Conservation (phyloP, 1,139 yeast genomes). For the Candida mesenterica region DNA sequence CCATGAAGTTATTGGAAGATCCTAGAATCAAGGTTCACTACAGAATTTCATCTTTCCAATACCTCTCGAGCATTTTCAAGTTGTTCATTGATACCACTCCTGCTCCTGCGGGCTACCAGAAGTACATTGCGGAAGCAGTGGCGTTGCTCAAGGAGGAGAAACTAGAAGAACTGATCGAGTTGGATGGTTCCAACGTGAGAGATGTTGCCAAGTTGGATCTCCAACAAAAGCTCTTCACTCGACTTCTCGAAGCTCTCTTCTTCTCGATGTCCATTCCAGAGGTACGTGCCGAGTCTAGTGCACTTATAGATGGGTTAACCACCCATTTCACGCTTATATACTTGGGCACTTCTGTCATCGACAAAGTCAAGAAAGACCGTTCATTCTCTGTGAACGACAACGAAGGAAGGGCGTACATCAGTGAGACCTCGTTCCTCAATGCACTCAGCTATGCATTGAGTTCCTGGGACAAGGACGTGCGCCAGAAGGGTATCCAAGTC, state of each 20-base stretch:
- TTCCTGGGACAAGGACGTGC: constrained; percentile 68
- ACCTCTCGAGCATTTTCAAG: constrained; percentile 64
- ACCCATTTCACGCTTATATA: constrained; percentile 79
- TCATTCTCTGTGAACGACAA: constrained; percentile 74
- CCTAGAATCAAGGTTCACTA: constrained; percentile 64
- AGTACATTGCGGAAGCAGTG: constrained; percentile 44
- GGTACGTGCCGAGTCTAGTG: constrained; percentile 64
- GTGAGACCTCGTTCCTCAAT: constrained; percentile 67
- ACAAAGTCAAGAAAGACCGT: constrained; percentile 66
- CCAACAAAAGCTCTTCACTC: constrained; percentile 59
- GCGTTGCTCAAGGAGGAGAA: constrained; percentile 49
- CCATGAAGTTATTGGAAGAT: constrained; percentile 66
- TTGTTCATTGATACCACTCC: constrained; percentile 67
- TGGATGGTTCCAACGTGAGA: constrained; percentile 43
- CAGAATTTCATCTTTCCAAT: constrained; percentile 73
- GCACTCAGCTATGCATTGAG: constrained; percentile 81
- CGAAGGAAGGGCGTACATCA: constrained; percentile 72
- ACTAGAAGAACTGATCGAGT: constrained; percentile 30
- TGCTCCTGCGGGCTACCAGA: constrained; percentile 56
- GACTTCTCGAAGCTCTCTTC: constrained; percentile 68
- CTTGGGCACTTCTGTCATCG: constrained; percentile 69
- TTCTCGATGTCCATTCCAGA: constrained; percentile 76
- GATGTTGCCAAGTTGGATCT: constrained; percentile 53
- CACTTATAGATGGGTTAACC: constrained; percentile 62
- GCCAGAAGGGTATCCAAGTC: constrained; percentile 68